Evolutionary conservation across 2,329 filamentous ascomycete genomes (phyloP).

Genomic region (Colletotrichum navitas): DNA sequence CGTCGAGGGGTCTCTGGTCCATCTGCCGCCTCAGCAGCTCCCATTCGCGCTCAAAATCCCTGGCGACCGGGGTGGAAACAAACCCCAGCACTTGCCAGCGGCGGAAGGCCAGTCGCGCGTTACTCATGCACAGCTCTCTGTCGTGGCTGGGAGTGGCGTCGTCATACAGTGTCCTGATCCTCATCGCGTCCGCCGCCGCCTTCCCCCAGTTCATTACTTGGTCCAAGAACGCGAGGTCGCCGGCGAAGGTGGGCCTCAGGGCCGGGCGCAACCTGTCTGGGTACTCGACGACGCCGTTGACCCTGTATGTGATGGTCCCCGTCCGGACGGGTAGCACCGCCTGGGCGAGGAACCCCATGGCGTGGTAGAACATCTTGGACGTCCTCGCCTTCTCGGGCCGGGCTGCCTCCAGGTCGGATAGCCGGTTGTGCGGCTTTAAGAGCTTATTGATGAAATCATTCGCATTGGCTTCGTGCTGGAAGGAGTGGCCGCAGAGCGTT

Average conservation of each 20-base stretch:
- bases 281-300: neutral
- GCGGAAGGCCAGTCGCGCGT: slow-evolving; percentile 14
- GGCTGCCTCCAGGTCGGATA: neutral
- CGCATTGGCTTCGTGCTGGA: neutral
- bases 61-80: neutral
- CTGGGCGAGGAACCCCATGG: slow-evolving; percentile 7
- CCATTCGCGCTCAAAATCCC: neutral
- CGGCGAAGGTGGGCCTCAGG: neutral
- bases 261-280: neutral
- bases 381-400: neutral
- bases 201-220: neutral
- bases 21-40: neutral
- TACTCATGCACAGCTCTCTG: slow-evolving; percentile 16
- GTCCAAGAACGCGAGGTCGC: neutral
- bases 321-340: slow-evolving; percentile 13
- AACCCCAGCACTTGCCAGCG: slow-evolving; percentile 17
- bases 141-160: neutral
- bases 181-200: neutral
- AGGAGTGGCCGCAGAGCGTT: neutral
- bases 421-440: neutral
- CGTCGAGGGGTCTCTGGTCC: slow-evolving; percentile 1
- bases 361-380: slow-evolving; percentile 9
- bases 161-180: neutral
- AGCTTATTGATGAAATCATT: neutral
- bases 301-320: neutral